Conservation (phyloP, 306 rosid species). For the Dalbergia cochinchinensis region DNA sequence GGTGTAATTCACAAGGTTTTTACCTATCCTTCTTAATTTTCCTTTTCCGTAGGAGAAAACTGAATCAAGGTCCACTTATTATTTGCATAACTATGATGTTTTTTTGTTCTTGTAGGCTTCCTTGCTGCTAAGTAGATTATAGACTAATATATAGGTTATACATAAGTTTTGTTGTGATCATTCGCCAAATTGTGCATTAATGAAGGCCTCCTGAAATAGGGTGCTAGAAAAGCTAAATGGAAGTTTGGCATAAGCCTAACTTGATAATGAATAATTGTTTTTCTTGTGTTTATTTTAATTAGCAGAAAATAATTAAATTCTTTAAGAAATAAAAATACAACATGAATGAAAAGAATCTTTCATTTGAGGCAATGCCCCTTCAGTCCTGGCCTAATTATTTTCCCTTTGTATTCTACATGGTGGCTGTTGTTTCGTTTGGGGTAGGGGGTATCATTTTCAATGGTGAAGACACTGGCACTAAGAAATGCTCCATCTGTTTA, state of each 20-base stretch:
- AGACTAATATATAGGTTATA: constrained; percentile 17
- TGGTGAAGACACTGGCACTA: constrained; percentile 12
- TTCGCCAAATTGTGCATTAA: not conserved
- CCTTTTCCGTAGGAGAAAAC: constrained; percentile 6
- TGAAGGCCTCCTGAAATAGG: constrained; percentile 20
- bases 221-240: constrained; percentile 10
- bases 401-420: not conserved
- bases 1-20: constrained; percentile 89
- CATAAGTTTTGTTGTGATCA: constrained; percentile 1
- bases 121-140: constrained; percentile 3
- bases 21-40: constrained; percentile 13
- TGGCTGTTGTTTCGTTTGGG: constrained; percentile 4
- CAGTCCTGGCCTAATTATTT: not conserved
- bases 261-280: not conserved
- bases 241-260: not conserved
- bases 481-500: constrained; percentile 26
- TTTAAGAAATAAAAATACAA: constrained; percentile 10
- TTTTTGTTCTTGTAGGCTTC: not conserved
- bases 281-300: not conserved
- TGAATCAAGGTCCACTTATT: constrained; percentile 27
- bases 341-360: constrained; percentile 18
- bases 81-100: constrained; percentile 9
- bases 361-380: constrained; percentile 11
- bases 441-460: not conserved
- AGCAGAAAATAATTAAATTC: constrained; percentile 2